phyloP scores from a whole-genome alignment of 78 protist species.

The Polysphondylium violaceum region DNA sequence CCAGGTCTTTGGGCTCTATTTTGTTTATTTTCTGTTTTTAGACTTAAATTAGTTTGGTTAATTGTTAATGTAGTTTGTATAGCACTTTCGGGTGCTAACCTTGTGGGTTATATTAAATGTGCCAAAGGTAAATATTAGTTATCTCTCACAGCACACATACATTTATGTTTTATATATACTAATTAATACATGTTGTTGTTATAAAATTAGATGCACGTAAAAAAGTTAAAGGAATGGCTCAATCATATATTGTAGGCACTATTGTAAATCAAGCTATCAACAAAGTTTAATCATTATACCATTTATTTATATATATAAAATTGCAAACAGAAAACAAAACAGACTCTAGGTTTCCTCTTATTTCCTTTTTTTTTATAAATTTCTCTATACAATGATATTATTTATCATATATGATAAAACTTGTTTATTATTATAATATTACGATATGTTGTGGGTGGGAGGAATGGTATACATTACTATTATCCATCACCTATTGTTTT shows the following conservation, averaged over 20 bases:
- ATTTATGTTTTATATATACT: not conserved
- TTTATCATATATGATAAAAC: not conserved
- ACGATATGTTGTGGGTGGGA: not conserved
- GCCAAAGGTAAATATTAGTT: conserved; percentile 37
- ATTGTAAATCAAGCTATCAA: conserved; percentile 77
- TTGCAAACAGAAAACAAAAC: not conserved
- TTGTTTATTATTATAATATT: not conserved
- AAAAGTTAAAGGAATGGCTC: conserved; percentile 80
- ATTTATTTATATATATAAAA: not conserved
- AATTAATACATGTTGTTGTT: not conserved
- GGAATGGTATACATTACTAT: conserved; percentile 1
- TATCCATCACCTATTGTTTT: not conserved
- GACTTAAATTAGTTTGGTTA: conserved; percentile 56
- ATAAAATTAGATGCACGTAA: conserved; percentile 57
- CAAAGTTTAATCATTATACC: conserved; percentile 22
- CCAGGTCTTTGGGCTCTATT: conserved; percentile 35
- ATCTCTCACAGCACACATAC: not conserved
- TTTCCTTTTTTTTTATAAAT: not conserved
- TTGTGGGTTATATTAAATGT: conserved; percentile 88
- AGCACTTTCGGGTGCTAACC: conserved; percentile 77
- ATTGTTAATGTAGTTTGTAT: conserved; percentile 81
- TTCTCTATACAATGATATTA: not conserved
- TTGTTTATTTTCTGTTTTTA: conserved; percentile 18
- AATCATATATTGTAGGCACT: conserved; percentile 51
- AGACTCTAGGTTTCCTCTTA: not conserved